Percentiles rank a stretch among this genome's conserved stretches.
Conservation (phyloP, 1,139 yeast species). For the Saccharomyces hybrid region DNA sequence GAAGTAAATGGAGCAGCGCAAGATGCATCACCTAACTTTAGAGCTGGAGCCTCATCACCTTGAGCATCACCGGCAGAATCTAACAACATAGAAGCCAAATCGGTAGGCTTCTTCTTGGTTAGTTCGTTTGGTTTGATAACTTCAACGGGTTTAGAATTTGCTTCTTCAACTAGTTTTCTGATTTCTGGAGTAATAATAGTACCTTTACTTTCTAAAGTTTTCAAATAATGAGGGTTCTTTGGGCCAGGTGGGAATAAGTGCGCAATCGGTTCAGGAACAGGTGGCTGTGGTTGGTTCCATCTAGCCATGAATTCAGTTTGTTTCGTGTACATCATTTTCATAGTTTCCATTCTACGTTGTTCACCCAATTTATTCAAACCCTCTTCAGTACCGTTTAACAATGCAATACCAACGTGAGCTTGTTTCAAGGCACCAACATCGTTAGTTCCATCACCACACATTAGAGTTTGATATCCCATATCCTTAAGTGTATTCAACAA, state of each 20-base stretch:
- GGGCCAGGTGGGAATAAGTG: conserved; percentile 97
- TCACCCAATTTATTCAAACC: conserved; percentile 88
- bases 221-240: conserved; percentile 75
- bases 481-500: conserved; percentile 76
- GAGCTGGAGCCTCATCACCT: conserved; percentile 81
- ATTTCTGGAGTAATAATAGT: conserved; percentile 64
- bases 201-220: conserved; percentile 80
- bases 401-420: conserved; percentile 96
- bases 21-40: conserved; percentile 96
- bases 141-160: conserved; percentile 27
- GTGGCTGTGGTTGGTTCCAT: conserved; percentile 81
- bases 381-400: conserved; percentile 93
- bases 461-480: conserved; percentile 85
- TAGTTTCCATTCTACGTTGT: conserved; percentile 58
- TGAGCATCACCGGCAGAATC: conserved; percentile 64
- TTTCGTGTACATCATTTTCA: conserved; percentile 68
- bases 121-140: conserved; percentile 25
- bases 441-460: conserved; percentile 99
- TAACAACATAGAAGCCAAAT: conserved; percentile 69
- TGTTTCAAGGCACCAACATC: conserved; percentile 99
- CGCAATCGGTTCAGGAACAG: conserved; percentile 81
- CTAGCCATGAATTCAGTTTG: conserved; percentile 69
- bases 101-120: conserved; percentile 33
- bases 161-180: conserved; percentile 46
- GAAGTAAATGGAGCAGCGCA: conserved; percentile 99